phyloP scores from a whole-genome alignment of 1,284 basidiomycete genomes.

The Rhodotorula sp. region DNA sequence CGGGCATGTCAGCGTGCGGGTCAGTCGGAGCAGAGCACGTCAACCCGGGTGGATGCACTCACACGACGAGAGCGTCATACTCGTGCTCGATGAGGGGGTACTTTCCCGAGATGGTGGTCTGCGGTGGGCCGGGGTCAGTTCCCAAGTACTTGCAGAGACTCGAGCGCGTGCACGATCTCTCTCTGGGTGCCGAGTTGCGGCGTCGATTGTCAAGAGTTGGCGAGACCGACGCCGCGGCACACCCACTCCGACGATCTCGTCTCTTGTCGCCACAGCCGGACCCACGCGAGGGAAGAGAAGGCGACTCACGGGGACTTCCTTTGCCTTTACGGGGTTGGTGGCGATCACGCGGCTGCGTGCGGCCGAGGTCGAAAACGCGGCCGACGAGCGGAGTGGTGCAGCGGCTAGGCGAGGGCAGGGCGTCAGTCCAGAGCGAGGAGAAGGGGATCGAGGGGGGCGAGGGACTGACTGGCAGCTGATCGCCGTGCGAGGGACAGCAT shows the following conservation, averaged over 20 bases:
- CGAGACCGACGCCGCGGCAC: not conserved
- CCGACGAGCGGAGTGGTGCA: conserved; percentile 12
- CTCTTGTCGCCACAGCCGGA: not conserved
- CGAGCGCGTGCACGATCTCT: too few species aligned
- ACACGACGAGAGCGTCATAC: conserved; percentile 96
- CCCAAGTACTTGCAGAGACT: too few species aligned
- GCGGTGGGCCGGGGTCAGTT: too few species aligned
- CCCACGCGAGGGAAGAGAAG: too few species aligned
- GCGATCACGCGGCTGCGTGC: conserved; percentile 26
- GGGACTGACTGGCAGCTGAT: not conserved
- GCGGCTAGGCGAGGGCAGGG: not conserved
- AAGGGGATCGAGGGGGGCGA: not conserved
- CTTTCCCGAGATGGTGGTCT: conserved; percentile 58
- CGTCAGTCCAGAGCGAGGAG: not conserved
- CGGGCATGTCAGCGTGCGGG: too few species aligned
- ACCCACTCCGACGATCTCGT: not conserved
- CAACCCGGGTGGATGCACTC: conserved; percentile 50
- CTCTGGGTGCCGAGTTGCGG: not conserved
- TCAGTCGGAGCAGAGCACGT: not conserved
- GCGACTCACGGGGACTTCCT: conserved; percentile 41
- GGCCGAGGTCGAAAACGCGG: conserved; percentile 35
- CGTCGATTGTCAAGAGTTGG: not conserved
- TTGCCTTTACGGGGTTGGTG: conserved; percentile 36
- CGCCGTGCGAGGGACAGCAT: conserved; percentile 4
- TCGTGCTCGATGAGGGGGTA: conserved; percentile 96